Evolutionary conservation across 1,284 basidiomycete species (phyloP), one percentile per base, ranked within the genome.

Genomic region (Pseudozyma thailandica): DNA sequence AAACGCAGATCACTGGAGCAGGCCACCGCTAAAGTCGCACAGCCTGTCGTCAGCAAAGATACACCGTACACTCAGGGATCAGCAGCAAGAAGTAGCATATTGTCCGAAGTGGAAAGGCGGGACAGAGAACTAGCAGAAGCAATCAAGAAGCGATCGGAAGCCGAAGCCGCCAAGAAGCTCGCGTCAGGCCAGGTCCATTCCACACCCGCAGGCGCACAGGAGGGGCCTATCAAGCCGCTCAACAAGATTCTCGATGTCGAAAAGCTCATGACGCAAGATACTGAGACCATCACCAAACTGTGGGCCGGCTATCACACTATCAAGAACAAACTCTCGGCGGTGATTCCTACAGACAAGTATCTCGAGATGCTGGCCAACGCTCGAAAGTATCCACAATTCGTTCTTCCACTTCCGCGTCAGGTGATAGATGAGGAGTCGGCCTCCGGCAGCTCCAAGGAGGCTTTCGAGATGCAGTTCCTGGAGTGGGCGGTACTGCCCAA

Each of bases 241-340:
- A 57, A 27, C 49, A 54, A 61, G 42, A 66, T 82, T 38, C 58
- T 82, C 33, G 72, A 81, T 30, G 39, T 81, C 8, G 62, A 73
- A 20, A 79, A 78, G 60, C 66, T 81, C 12, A 18, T 38, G n/a
- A 49, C 54, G 2, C 70, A 76, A 35, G 50, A 70, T 13, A 28
- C 60, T 0, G 74, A 75, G 27, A 75, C 52, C 13, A 75, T 82
- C 39, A 51, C 63, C 48, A 71, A 82, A 49, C 75, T 82, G 4
- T 82, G 81, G 81, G 76, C 81, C 4, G 70, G 61, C 18, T 82
- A 82, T 46, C 81, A 82, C 62, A 74, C 56, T 13, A 46, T 82
- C 50, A 77, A 75, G 58, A 78, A 79, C 71, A 82, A 82, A 57
- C 65, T 82, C 13, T 81, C 77, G 1, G 81, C 80, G 1, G 81